Evolutionary conservation across 805 yeast genomes (phyloP).

Genomic region (Nakazawaea wyomingensis): DNA sequence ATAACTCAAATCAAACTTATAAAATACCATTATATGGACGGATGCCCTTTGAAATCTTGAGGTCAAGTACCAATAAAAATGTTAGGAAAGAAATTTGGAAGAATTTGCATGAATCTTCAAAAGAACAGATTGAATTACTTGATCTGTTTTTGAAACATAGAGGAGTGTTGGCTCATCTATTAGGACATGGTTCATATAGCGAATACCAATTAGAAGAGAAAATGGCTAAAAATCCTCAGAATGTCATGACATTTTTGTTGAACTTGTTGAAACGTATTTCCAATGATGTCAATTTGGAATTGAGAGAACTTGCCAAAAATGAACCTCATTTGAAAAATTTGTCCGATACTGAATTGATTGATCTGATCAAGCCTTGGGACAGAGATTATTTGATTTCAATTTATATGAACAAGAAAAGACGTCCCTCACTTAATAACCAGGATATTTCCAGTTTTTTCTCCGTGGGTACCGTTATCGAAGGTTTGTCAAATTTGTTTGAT

Average conservation of each 20-base stretch:
- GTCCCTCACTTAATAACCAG: conserved; percentile 28
- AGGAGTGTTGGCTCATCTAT: conserved; percentile 62
- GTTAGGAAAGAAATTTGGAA: conserved; percentile 72
- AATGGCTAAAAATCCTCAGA: conserved; percentile 79
- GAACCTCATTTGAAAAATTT: conserved; percentile 20
- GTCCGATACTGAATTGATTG: conserved; percentile 36
- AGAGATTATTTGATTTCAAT: conserved; percentile 53
- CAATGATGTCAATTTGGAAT: conserved; percentile 55
- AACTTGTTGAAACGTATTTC: conserved; percentile 49
- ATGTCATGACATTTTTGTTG: conserved; percentile 65
- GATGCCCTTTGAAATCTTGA: conserved; percentile 59
- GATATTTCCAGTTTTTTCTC: conserved; percentile 72
- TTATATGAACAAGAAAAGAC: conserved; percentile 26
- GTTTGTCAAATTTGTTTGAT: conserved; percentile 66
- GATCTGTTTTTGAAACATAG: conserved; percentile 59
- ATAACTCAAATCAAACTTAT: conserved; percentile 29
- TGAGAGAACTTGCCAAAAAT: conserved; percentile 39
- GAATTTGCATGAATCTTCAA: conserved; percentile 60
- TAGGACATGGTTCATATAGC: conserved; percentile 67
- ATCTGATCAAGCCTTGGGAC: conserved; percentile 81
- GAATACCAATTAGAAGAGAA: conserved; percentile 83
- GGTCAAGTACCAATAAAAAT: conserved; percentile 48
- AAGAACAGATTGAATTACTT: conserved; percentile 55
- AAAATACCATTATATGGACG: conserved; percentile 58
- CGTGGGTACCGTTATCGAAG: conserved; percentile 80